Evolutionary conservation across 441 rosid genomes (phyloP).

Genomic region (Gossypium lobatum): DNA sequence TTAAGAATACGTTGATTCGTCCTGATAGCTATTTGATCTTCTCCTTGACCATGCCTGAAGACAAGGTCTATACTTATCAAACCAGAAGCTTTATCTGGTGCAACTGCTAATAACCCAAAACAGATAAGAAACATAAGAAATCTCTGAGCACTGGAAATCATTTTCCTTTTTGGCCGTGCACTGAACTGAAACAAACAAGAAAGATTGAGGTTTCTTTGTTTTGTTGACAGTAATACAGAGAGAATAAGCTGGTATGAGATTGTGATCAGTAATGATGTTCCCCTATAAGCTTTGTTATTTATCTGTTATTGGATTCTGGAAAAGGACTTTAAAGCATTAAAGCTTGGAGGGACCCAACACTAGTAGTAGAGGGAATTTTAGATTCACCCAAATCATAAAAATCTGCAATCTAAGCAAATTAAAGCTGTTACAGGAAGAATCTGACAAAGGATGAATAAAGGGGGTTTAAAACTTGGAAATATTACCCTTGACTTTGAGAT

Average conservation of each 20-base stretch:
- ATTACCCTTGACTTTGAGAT: conserved; percentile 23
- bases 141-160: conserved; percentile 40
- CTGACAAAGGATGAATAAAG: conserved; percentile 57
- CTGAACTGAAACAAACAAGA: conserved; percentile 18
- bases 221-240: conserved; percentile 33
- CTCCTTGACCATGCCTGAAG: conserved; percentile 27
- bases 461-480: conserved; percentile 35
- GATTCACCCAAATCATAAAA: conserved; percentile 44
- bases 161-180: conserved; percentile 18
- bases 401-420: conserved; percentile 44
- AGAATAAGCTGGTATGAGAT: conserved; percentile 32
- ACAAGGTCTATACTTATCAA: conserved; percentile 29
- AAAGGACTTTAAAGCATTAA: conserved; percentile 56
- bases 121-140: conserved; percentile 50
- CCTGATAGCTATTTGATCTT: conserved; percentile 19
- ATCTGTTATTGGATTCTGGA: conserved; percentile 52
- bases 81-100: conserved; percentile 33
- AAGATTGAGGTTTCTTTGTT: conserved; percentile 28
- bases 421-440: conserved; percentile 70
- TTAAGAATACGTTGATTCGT: conserved; percentile 34
- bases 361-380: conserved; percentile 27
- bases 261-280: conserved; percentile 31
- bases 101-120: conserved; percentile 44
- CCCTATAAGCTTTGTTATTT: conserved; percentile 48
- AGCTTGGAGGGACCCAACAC: conserved; percentile 44